A percentile compares a stretch with the other conserved stretches of the same genome.
Conservation (phyloP, 192 early-diverging fungal species). For the Coemansia sp. region DNA sequence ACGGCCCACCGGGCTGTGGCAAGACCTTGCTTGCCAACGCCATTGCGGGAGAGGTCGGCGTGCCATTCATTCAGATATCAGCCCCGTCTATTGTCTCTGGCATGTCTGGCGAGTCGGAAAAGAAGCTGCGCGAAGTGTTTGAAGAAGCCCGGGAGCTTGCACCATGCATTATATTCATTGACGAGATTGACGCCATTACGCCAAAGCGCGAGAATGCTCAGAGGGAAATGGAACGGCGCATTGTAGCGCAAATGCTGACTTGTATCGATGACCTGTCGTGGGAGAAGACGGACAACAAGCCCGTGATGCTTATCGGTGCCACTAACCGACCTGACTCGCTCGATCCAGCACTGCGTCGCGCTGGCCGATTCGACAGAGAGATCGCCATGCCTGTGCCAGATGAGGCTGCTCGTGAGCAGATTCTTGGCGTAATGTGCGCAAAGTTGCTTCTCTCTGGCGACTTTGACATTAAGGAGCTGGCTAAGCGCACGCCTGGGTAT, state of each 20-base stretch:
- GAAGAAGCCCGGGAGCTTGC: constrained; percentile 89
- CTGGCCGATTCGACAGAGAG: constrained; percentile 87
- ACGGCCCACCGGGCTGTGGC: constrained; percentile 97
- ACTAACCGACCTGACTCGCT: constrained; percentile 89
- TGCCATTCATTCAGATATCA: constrained; percentile 92
- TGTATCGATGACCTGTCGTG: constrained; percentile 93
- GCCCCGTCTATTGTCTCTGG: constrained; percentile 95
- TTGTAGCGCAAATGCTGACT: constrained; percentile 95
- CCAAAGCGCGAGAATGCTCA: constrained; percentile 77
- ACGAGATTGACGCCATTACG: constrained; percentile 98
- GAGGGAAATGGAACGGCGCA: constrained; percentile 93
- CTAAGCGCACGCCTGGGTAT: constrained; percentile 94
- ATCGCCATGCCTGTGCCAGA: constrained; percentile 91
- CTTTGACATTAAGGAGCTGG: constrained; percentile 73
- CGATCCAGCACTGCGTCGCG: constrained; percentile 79
- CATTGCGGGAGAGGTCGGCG: constrained; percentile 90
- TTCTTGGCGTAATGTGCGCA: constrained; percentile 32
- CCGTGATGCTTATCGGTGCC: constrained; percentile 90
- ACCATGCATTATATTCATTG: constrained; percentile 93
- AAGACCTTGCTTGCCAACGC: constrained; percentile 96
- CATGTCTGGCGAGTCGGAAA: constrained; percentile 98
- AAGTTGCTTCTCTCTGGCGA: constrained; percentile 81
- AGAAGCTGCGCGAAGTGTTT: constrained; percentile 97
- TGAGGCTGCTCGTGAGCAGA: constrained; percentile 78
- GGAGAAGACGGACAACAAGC: constrained; percentile 85